phyloP scores from a whole-genome alignment of 2,329 filamentous ascomycete species.

The Helminthosporium solani region DNA sequence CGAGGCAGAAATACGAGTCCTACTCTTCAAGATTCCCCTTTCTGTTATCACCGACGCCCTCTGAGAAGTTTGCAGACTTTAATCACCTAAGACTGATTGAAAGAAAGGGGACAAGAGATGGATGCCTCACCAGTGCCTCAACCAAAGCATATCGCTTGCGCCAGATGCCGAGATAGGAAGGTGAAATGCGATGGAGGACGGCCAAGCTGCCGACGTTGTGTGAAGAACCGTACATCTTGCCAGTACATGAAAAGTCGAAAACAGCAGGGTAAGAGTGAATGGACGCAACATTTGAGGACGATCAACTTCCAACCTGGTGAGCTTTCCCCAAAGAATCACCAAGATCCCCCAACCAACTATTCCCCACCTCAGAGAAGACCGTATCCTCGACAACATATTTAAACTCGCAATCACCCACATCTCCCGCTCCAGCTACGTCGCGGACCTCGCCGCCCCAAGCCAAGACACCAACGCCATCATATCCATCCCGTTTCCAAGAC shows the following conservation, averaged over 20 bases:
- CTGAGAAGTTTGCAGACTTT: background rate
- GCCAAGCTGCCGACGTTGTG: constrained; percentile 14
- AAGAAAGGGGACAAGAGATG: constrained; percentile 2
- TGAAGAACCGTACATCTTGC: constrained; percentile 8
- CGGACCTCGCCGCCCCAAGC: background rate
- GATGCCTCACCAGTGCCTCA: background rate
- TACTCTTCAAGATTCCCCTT: background rate
- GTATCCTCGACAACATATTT: no score
- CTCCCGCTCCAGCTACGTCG: no score
- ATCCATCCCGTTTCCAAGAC: background rate
- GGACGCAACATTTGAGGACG: constrained; percentile 17
- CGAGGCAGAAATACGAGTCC: background rate
- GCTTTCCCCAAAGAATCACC: no score
- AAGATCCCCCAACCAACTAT: no score
- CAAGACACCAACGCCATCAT: background rate
- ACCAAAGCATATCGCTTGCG: constrained; percentile 17
- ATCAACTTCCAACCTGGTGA: constrained; percentile 17
- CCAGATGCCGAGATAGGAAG: constrained; percentile 19
- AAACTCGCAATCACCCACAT: no score
- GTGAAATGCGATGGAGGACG: constrained; percentile 21
- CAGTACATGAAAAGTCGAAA: constrained; percentile 17
- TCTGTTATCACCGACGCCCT: background rate
- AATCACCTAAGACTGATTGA: background rate
- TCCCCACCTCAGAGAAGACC: no score
- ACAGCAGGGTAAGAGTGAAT: constrained; percentile 12